Percentiles rank a stretch among this genome's conserved stretches.
These are phyloP conservation scores for Neurospora crassa DNA, from an alignment of 2,329 filamentous ascomycete species.

Conservation along the genomic window DNA sequence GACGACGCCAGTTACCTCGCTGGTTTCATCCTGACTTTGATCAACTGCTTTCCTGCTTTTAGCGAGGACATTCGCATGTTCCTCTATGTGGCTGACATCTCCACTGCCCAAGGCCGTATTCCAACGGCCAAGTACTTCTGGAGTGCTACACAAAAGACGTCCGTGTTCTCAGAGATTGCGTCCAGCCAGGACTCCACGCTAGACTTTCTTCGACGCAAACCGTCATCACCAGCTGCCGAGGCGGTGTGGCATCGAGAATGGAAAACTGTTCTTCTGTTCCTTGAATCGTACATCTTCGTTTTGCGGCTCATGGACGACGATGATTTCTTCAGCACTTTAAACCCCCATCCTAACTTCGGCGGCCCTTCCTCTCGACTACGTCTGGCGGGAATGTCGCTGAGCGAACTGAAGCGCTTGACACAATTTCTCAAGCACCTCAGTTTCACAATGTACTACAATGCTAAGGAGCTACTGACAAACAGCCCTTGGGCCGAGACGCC, in stretches of 20 bases:
- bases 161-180: conserved; percentile 27
- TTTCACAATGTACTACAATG: conserved; percentile 81
- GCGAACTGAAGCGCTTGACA: conserved; percentile 65
- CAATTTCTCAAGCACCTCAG: conserved; percentile 83
- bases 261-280: conserved; percentile 79
- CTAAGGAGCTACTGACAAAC: conserved; percentile 45
- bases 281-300: conserved; percentile 90
- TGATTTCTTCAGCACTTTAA: conserved; percentile 68
- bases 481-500: neutral
- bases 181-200: conserved; percentile 22
- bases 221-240: conserved; percentile 11
- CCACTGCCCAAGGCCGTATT: conserved; percentile 30
- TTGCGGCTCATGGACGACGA: conserved; percentile 92
- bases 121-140: conserved; percentile 81
- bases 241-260: conserved; percentile 57
- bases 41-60: conserved; percentile 73
- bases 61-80: conserved; percentile 93
- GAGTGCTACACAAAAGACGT: conserved; percentile 45
- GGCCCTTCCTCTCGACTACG: conserved; percentile 39
- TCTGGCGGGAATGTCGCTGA: conserved; percentile 58
- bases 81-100: conserved; percentile 68
- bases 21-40: conserved; percentile 74
- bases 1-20: conserved; percentile 66
- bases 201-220: conserved; percentile 18
- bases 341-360: conserved; percentile 27